Percentiles rank a stretch among this genome's conserved stretches.
These are phyloP conservation scores for Ascoidea asiatica DNA, from an alignment of 805 yeast genomes.

Conservation along the genomic window DNA sequence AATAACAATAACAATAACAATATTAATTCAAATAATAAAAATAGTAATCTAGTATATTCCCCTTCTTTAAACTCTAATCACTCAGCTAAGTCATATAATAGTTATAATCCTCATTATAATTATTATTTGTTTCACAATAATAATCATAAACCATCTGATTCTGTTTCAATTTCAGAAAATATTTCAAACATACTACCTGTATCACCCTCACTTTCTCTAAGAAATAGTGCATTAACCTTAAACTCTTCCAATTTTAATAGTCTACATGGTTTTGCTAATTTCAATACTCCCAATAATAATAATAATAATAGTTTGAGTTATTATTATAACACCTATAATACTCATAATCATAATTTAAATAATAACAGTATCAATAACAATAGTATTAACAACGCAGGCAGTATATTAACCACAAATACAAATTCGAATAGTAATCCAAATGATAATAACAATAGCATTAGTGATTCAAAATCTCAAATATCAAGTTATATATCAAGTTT, in stretches of 20 bases:
- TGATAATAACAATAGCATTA: neutral
- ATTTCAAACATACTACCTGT: too few relatives aligned
- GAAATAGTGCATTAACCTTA: neutral
- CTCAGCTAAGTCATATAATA: neutral
- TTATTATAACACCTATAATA: neutral
- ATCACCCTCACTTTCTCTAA: neutral
- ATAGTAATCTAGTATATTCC: neutral
- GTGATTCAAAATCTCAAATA: neutral
- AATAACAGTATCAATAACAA: too few relatives aligned
- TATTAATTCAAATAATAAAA: too few relatives aligned
- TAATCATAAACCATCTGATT: too few relatives aligned
- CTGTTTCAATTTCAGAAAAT: too few relatives aligned
- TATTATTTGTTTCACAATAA: neutral
- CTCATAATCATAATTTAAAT: too few relatives aligned
- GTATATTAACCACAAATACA: too few relatives aligned
- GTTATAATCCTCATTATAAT: neutral
- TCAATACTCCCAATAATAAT: neutral
- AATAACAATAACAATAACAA: neutral
- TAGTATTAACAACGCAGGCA: neutral
- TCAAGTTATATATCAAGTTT: neutral
- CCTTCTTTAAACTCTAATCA: neutral
- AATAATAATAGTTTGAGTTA: too few relatives aligned
- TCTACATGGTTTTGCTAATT: too few relatives aligned
- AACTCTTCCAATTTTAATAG: neutral
- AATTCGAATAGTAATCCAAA: too few relatives aligned